Percentiles rank a stretch among this genome's conserved stretches.
These are phyloP conservation scores for Oemleria cerasiformis DNA, from an alignment of 306 rosid genomes.

Conservation along the genomic window DNA sequence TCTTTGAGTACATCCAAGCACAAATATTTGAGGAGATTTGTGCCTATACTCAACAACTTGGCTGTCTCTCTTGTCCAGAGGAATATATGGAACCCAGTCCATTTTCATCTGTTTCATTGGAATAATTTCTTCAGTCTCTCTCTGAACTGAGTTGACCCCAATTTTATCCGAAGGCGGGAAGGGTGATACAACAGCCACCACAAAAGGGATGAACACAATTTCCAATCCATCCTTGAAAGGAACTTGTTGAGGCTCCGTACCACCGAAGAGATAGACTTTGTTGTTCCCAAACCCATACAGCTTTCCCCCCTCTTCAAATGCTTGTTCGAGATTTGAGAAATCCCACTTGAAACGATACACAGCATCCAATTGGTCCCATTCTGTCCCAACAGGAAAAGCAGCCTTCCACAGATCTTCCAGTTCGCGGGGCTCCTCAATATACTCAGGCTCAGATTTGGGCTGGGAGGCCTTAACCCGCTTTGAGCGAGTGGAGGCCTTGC, in stretches of 20 bases:
- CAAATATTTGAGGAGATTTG: slow-evolving; percentile 61
- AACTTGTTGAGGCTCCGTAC: slow-evolving; percentile 50
- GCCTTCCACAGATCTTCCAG: slow-evolving; percentile 51
- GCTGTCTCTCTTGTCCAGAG: slow-evolving; percentile 64
- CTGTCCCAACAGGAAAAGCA: slow-evolving; percentile 50
- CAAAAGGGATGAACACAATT: slow-evolving; percentile 6
- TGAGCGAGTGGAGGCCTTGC: slow-evolving; percentile 34
- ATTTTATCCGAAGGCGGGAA: slow-evolving; percentile 89
- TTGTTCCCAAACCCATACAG: slow-evolving; percentile 39
- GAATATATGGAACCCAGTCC: slow-evolving; percentile 97
- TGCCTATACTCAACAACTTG: slow-evolving; percentile 49
- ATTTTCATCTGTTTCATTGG: slow-evolving; percentile 98
- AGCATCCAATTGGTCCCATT: slow-evolving; percentile 45
- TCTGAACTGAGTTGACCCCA: slow-evolving; percentile 88
- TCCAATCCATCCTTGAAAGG: neutral
- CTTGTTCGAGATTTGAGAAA: slow-evolving; percentile 46
- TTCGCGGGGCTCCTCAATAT: slow-evolving; percentile 41
- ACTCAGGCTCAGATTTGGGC: slow-evolving; percentile 39
- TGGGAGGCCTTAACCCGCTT: slow-evolving; percentile 54
- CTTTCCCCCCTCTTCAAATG: slow-evolving; percentile 76
- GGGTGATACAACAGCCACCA: slow-evolving; percentile 59
- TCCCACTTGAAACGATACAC: slow-evolving; percentile 47
- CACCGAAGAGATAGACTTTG: slow-evolving; percentile 79
- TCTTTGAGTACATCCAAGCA: slow-evolving; percentile 88
- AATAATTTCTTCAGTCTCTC: slow-evolving; percentile 80